Evolutionary conservation across 305 asterid species (phyloP).

Genomic region (Solanum hybrid): DNA sequence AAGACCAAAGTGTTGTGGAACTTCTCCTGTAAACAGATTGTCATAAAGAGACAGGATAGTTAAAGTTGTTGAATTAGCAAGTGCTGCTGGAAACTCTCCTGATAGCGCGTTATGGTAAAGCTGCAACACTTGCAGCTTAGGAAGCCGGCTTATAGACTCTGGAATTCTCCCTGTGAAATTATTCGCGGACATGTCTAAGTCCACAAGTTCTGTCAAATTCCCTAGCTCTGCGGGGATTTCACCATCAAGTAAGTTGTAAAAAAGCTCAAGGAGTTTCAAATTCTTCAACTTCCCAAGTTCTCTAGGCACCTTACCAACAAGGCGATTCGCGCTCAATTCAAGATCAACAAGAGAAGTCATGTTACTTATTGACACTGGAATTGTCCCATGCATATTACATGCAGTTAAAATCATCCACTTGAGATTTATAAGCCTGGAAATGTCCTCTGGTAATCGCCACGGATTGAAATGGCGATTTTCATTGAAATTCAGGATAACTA

Average conservation of each 20-base stretch:
- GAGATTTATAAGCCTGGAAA: slow-evolving; percentile 34
- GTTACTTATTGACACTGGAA: slow-evolving; percentile 43
- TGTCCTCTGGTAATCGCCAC: slow-evolving; percentile 51
- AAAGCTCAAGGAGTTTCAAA: slow-evolving; percentile 66
- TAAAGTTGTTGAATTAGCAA: slow-evolving; percentile 58
- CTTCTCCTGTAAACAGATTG: slow-evolving; percentile 59
- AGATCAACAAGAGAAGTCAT: slow-evolving; percentile 75
- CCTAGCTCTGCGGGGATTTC: slow-evolving; percentile 74
- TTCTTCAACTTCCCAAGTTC: slow-evolving; percentile 52
- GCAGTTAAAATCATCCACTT: slow-evolving; percentile 41
- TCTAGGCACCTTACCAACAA: slow-evolving; percentile 44
- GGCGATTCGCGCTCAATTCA: slow-evolving; percentile 59
- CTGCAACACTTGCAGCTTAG: slow-evolving; percentile 48
- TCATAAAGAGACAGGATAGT: slow-evolving; percentile 58
- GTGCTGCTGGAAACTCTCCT: slow-evolving; percentile 58
- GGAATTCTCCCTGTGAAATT: slow-evolving; percentile 49
- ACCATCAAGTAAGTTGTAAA: slow-evolving; percentile 64
- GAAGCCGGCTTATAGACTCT: slow-evolving; percentile 52
- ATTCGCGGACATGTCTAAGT: slow-evolving; percentile 75
- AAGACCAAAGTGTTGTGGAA: slow-evolving; percentile 58
- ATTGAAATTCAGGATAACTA: slow-evolving; percentile 49
- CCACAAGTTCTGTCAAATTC: slow-evolving; percentile 43
- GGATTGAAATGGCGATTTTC: slow-evolving; percentile 31
- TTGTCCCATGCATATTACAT: slow-evolving; percentile 48
- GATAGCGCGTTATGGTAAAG: slow-evolving; percentile 64